These are phyloP conservation scores for Saccharomycopsis hybrid DNA, from an alignment of 1,139 yeast genomes.

Conservation along the genomic window DNA sequence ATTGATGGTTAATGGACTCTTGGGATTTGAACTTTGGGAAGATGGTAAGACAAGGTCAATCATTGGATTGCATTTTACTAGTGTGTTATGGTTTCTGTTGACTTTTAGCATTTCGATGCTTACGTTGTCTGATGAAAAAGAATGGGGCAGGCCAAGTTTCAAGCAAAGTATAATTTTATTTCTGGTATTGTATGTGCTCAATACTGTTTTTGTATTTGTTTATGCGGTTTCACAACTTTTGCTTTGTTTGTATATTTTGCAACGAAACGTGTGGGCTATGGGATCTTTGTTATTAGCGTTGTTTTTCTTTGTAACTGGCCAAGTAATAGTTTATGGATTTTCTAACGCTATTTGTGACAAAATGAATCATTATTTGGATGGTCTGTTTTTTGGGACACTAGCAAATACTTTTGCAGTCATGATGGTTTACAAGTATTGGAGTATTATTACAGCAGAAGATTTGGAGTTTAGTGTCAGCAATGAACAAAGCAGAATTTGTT, in stretches of 20 bases:
- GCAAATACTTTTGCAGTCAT: constrained; percentile 76
- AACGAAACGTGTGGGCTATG: constrained; percentile 71
- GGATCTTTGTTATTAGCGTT: constrained; percentile 71
- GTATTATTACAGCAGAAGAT: constrained; percentile 92
- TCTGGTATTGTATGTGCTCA: constrained; percentile 60
- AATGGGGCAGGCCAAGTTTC: constrained; percentile 34
- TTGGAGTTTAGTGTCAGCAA: constrained; percentile 71
- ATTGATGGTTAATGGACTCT: constrained; percentile 64
- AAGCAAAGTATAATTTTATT: constrained; percentile 52
- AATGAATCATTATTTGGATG: constrained; percentile 83
- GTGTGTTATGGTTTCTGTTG: constrained; percentile 48
- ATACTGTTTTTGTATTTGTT: constrained; percentile 55
- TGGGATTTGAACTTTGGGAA: constrained; percentile 89
- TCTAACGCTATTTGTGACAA: constrained; percentile 60
- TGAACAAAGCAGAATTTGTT: background rate
- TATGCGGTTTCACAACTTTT: constrained; percentile 69
- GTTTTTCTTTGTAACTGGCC: constrained; percentile 76
- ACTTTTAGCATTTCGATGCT: constrained; percentile 62
- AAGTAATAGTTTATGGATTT: constrained; percentile 63
- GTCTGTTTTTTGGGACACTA: constrained; percentile 75
- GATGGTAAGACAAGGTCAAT: constrained; percentile 74
- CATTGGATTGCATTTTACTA: constrained; percentile 45
- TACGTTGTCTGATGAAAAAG: constrained; percentile 46
- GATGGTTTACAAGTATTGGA: constrained; percentile 98
- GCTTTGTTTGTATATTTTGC: constrained; percentile 60